Percentiles rank a stretch among this genome's conserved stretches.
Conservation (phyloP, 176 grass and related monocot genomes). For the Aegilops longissima region DNA sequence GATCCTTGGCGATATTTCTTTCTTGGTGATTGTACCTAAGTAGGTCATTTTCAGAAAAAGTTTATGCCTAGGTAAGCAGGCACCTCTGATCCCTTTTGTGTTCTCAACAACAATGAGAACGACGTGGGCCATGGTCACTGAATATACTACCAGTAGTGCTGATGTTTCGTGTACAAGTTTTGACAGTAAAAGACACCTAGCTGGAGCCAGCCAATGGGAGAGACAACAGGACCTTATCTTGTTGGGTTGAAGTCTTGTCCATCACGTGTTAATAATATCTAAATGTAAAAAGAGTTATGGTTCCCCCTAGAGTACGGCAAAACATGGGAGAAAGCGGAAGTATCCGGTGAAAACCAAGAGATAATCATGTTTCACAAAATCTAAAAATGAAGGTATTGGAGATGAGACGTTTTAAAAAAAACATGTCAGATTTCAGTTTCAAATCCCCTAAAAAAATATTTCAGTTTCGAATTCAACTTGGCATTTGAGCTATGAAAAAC, state of each 20-base stretch:
- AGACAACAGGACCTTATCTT: background rate
- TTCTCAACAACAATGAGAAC: conserved; percentile 14
- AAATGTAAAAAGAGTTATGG: too few relatives aligned
- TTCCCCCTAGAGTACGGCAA: too few relatives aligned
- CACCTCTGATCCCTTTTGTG: background rate
- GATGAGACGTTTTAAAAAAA: background rate
- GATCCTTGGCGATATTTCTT: conserved; percentile 28
- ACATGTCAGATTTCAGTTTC: background rate
- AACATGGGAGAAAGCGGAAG: too few relatives aligned
- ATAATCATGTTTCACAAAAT: too few relatives aligned
- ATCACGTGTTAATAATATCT: conserved; percentile 1
- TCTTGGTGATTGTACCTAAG: conserved; percentile 39
- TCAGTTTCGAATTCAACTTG: too few relatives aligned
- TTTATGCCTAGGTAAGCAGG: background rate
- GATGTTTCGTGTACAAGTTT: too few relatives aligned
- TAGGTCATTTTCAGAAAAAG: background rate
- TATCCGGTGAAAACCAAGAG: too few relatives aligned
- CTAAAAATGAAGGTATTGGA: background rate
- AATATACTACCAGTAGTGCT: background rate
- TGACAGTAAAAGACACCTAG: conserved; percentile 4
- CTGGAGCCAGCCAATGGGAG: background rate
- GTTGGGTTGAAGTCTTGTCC: background rate
- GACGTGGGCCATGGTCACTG: conserved; percentile 12
- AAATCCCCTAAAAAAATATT: too few relatives aligned
- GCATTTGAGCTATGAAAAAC: too few relatives aligned